Conservation (phyloP, 2,329 filamentous ascomycete genomes). For the Madurella mycetomatis region DNA sequence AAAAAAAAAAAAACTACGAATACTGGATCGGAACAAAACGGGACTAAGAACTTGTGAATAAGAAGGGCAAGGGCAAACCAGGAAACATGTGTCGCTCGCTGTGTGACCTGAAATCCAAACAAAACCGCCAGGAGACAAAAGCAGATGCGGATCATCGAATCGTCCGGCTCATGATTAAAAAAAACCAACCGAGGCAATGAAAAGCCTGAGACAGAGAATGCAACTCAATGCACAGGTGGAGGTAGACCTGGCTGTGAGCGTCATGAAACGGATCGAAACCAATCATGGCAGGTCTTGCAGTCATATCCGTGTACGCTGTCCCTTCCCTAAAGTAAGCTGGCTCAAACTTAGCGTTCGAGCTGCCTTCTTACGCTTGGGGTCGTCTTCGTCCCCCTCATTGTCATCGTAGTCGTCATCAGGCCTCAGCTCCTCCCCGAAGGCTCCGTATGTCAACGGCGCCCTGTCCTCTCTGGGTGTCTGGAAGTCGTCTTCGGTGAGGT, state of each 20-base stretch:
- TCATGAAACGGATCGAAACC: neutral
- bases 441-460: slow-evolving; percentile 32
- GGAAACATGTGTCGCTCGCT: neutral
- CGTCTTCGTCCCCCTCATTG: slow-evolving; percentile 29
- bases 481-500: slow-evolving; percentile 43
- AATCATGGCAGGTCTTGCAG: neutral
- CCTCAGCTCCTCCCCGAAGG: slow-evolving; percentile 41
- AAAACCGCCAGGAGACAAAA: neutral
- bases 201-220: neutral
- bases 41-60: neutral
- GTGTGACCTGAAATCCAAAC: neutral
- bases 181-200: neutral
- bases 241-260: neutral
- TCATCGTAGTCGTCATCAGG: slow-evolving; percentile 35
- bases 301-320: slow-evolving; percentile 27
- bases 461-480: slow-evolving; percentile 49
- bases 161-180: neutral
- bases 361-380: slow-evolving; percentile 46
- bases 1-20: too few relatives aligned
- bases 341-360: slow-evolving; percentile 62
- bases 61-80: too few relatives aligned
- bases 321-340: slow-evolving; percentile 50
- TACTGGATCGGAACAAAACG: neutral
- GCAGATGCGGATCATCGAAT: neutral
- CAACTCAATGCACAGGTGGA: neutral